Conservation (phyloP, 2,329 filamentous ascomycete species). For the Talaromyces marneffei region DNA sequence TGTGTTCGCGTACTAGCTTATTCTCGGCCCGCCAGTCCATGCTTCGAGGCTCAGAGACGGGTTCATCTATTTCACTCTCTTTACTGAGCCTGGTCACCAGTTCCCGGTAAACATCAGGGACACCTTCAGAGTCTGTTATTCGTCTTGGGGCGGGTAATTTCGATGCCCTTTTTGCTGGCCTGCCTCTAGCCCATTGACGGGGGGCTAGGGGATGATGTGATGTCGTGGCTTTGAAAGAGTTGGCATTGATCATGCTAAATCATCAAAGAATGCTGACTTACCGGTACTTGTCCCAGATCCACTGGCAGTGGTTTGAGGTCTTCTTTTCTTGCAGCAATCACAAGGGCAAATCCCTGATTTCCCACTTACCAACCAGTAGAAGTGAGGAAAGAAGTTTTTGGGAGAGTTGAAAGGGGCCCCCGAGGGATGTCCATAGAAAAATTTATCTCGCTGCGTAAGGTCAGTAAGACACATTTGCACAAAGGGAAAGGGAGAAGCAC, state of each 20-base stretch:
- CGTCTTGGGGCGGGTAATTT: neutral
- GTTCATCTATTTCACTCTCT: conserved; percentile 36
- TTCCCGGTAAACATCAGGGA: conserved; percentile 48
- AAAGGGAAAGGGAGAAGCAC: conserved; percentile 13
- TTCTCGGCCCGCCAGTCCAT: conserved; percentile 54
- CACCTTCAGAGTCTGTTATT: conserved; percentile 39
- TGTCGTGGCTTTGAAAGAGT: neutral
- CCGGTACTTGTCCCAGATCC: neutral
- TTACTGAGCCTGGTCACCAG: conserved; percentile 46
- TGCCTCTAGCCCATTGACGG: conserved; percentile 5
- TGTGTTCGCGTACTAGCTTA: conserved; percentile 35
- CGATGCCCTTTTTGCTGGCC: neutral
- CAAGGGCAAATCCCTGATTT: conserved; percentile 45
- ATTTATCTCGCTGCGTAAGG: conserved; percentile 45
- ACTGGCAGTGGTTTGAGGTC: neutral
- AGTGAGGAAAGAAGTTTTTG: conserved; percentile 52
- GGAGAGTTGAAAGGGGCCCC: conserved; percentile 50
- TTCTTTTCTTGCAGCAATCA: conserved; percentile 38
- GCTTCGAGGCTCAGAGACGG: conserved; percentile 46
- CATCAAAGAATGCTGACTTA: neutral
- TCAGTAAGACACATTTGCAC: neutral
- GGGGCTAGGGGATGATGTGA: neutral
- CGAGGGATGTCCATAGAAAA: conserved; percentile 53
- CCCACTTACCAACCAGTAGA: conserved; percentile 50
- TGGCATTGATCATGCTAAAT: neutral